Conservation (phyloP, 768 basidiomycete species). For the Cubamyces sp. region DNA sequence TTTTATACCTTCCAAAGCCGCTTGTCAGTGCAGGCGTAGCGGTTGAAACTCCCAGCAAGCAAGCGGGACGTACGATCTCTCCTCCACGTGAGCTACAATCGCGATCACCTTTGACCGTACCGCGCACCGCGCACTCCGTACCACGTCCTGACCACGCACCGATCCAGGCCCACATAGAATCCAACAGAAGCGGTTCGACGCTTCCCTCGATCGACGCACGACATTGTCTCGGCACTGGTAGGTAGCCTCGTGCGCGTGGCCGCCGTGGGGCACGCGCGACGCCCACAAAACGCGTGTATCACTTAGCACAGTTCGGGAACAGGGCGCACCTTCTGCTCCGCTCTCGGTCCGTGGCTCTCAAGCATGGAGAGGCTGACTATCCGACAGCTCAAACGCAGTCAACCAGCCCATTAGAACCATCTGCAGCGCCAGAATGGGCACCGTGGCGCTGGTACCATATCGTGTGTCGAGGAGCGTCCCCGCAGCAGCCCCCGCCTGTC, state of each 20-base stretch:
- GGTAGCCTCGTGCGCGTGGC: background rate
- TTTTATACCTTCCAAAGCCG: no score
- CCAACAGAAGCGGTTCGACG: background rate
- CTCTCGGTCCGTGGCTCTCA: background rate
- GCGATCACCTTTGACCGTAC: no score
- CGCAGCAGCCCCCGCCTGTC: background rate
- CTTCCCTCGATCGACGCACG: slow-evolving; percentile 3
- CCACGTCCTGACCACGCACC: background rate
- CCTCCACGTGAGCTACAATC: no score
- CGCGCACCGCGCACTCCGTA: no score
- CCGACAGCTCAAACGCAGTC: no score
- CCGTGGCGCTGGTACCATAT: no score
- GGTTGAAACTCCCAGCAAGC: no score
- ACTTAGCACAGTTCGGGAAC: background rate
- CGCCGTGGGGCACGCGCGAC: slow-evolving; percentile 1
- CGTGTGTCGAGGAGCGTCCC: background rate
- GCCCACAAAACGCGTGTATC: slow-evolving; percentile 21
- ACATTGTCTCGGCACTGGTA: slow-evolving; percentile 3
- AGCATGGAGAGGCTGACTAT: no score
- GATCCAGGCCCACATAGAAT: background rate
- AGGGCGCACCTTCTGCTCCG: slow-evolving; percentile 7
- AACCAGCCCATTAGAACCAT: no score
- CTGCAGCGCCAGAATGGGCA: no score
- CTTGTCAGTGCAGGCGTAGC: no score
- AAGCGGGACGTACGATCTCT: no score